Conservation (phyloP, 2,329 filamentous ascomycete species). For the Eutypella sp. region DNA sequence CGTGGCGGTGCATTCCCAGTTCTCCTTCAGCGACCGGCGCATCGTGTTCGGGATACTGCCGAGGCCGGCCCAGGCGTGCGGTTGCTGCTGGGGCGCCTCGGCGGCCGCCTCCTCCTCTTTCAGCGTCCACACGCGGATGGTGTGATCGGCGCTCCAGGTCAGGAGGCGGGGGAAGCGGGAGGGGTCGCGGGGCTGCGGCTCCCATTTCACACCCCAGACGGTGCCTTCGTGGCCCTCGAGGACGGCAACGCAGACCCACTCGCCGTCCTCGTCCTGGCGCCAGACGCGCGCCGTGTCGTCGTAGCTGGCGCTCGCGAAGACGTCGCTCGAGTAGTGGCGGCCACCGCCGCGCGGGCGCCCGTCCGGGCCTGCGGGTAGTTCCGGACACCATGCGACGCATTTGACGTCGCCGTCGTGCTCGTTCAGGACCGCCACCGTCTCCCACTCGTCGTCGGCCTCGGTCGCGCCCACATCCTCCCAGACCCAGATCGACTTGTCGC, state of each 20-base stretch:
- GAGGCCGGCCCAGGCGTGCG: constrained; percentile 36
- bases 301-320: constrained; percentile 87
- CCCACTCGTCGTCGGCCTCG: constrained; percentile 88
- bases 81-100: constrained; percentile 22
- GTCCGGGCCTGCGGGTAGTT: constrained; percentile 35
- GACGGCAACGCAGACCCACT: constrained; percentile 86
- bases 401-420: constrained; percentile 97
- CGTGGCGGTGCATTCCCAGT: constrained; percentile 74
- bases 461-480: constrained; percentile 81
- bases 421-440: constrained; percentile 90
- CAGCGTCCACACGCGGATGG: constrained; percentile 73
- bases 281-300: constrained; percentile 88
- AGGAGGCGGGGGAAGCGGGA: constrained; percentile 58
- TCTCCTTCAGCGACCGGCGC: constrained; percentile 70
- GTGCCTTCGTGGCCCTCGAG: constrained; percentile 78
- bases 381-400: constrained; percentile 85
- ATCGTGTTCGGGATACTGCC: constrained; percentile 84
- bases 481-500: constrained; percentile 96
- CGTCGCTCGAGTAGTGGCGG: constrained; percentile 55
- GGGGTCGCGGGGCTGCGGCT: constrained; percentile 35
- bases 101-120: constrained; percentile 48
- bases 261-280: constrained; percentile 80
- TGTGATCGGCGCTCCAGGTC: constrained; percentile 81
- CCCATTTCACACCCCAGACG: constrained; percentile 84
- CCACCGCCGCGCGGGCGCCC: constrained; percentile 35